Base-by-base conservation (phyloP, 495 filamentous ascomycete genomes). In the Aspergillus biplanus region DNA sequence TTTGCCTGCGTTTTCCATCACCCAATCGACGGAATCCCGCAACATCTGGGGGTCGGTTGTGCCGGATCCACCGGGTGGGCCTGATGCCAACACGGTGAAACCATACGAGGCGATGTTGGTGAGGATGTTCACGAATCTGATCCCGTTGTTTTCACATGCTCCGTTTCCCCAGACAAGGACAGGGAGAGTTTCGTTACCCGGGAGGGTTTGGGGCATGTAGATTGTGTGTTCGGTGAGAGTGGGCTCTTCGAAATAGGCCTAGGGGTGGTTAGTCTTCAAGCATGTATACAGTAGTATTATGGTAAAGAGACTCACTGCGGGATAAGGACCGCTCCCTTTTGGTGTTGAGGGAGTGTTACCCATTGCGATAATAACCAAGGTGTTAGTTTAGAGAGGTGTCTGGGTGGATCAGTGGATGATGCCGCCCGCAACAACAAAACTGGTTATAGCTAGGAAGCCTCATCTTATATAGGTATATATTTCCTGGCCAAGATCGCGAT, bases 41-140 rank as follows among this genome's bases (percentile, higher is more conserved):
- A 61, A 53, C n/a, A 53, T 37, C 16, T 44, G 5, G 33, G 31
- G 16, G 32, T 44, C 12, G 1, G 58, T 61, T 15, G 15, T 37
- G n/a, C 58, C 58, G 47, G n/a, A 11, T 5, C 58, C 58, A 16
- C 46, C 16, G 9, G 49, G 48, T 6, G 48, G 34, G 31, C 58
- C 58, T 2, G 58, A 61, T 16, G 58, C 58, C 4, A 61, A 42
- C 18, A 37, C 58, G 21, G 33, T 39, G 49, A 53, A 61, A 11
- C 58, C 58, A 48, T 61, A 53, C 7, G 58, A 61, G 16, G 58
- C 58, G 18, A 61, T 61, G 49, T 61, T 53, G 31, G 58, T 61
- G 11, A 61, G 58, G 1, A 61, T 6, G 49, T 61, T 61, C 11
- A 13, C 58, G 31, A 61, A 61, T 18, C 32, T 33, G 9, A 49